A percentile compares a stretch with the other conserved stretches of the same genome.
These are phyloP conservation scores for Oryza rufipogon DNA, from an alignment of 176 grass and related monocot species.

Conservation along the genomic window DNA sequence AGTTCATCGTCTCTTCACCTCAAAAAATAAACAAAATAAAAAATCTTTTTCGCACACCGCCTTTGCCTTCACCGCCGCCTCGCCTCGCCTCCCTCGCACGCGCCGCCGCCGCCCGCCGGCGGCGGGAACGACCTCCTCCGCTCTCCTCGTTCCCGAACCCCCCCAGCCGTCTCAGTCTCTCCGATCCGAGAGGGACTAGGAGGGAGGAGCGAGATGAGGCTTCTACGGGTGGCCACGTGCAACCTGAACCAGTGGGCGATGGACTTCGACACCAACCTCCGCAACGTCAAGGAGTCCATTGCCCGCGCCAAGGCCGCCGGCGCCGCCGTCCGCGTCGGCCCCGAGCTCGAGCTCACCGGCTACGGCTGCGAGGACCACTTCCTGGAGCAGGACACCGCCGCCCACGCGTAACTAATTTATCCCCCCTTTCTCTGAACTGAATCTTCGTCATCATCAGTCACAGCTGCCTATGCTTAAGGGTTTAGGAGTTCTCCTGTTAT, in stretches of 20 bases:
- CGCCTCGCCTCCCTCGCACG: neutral
- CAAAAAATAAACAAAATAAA: neutral
- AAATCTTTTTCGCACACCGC: neutral
- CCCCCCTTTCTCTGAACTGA: neutral
- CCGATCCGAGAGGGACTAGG: neutral
- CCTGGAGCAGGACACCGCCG: slow-evolving; percentile 83
- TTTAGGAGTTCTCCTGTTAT: neutral
- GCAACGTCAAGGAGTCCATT: slow-evolving; percentile 95
- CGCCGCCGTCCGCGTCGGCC: slow-evolving; percentile 65
- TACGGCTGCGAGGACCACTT: slow-evolving; percentile 98
- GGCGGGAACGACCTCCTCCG: too few relatives aligned
- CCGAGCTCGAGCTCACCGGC: slow-evolving; percentile 93
- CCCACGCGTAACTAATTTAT: slow-evolving; percentile 65
- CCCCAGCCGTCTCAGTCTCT: too few relatives aligned
- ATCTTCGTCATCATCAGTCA: neutral
- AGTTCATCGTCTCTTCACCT: too few relatives aligned
- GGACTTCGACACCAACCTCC: slow-evolving; percentile 94
- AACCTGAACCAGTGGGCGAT: slow-evolving; percentile 99
- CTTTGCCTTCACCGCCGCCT: too few relatives aligned
- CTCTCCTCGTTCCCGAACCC: too few relatives aligned
- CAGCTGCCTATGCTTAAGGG: neutral
- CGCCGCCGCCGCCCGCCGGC: too few relatives aligned
- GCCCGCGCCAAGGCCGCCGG: slow-evolving; percentile 63
- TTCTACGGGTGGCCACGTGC: slow-evolving; percentile 82
- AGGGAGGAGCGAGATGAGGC: slow-evolving; percentile 62